Base-by-base conservation (phyloP, 2,329 filamentous ascomycete species). In the Stachybotrys chartarum region DNA sequence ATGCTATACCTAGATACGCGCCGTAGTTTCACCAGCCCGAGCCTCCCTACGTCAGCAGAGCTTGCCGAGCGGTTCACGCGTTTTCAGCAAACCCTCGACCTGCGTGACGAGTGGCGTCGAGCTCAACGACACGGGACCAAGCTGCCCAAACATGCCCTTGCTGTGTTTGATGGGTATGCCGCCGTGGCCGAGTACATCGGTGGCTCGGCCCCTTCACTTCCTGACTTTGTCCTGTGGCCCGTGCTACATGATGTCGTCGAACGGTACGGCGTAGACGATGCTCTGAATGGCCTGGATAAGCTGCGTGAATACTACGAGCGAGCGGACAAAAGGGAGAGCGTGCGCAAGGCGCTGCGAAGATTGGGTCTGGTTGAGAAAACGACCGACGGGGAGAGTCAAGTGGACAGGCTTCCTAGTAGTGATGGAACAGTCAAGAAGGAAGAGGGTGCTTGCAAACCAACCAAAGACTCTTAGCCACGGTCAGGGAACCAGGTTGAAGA, bases 1-100 rank as follows among this genome's bases (percentile, higher is more conserved):
- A 73, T 86, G 73, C 65, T 82, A 10, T 86, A 90, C 57, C 72
- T 89, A 1, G 81, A 88, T 57, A 74, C 79, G 2, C 69, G 75
- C 12, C 76, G 84, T 57, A 74, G 75, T 1, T 56, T 59, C 0
- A 59, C 62, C n/a, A 68, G 65, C 53, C 53, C 61, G 45, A 60
- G 66, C 52, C 54, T 58, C 7, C 60, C 66, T 3, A 52, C 64
- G 1, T 60, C 63, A 6, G 30, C 61, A 6, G 66, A 72, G 17
- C 62, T 75, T 5, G 77, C 73, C 1, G 64, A 59, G 52, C 63
- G 66, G 50, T 70, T 72, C 54, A 73, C 67, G 3, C 68, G 73
- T 45, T 75, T 83, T 59, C 73, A 80, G 51, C 67, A 64, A 50
- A 69, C 61, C 11, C 55, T 72, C 30, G 58, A 59, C 1, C 61